Evolutionary conservation across 768 basidiomycete genomes (phyloP).

Genomic region (Hygrocybe coccinea): DNA sequence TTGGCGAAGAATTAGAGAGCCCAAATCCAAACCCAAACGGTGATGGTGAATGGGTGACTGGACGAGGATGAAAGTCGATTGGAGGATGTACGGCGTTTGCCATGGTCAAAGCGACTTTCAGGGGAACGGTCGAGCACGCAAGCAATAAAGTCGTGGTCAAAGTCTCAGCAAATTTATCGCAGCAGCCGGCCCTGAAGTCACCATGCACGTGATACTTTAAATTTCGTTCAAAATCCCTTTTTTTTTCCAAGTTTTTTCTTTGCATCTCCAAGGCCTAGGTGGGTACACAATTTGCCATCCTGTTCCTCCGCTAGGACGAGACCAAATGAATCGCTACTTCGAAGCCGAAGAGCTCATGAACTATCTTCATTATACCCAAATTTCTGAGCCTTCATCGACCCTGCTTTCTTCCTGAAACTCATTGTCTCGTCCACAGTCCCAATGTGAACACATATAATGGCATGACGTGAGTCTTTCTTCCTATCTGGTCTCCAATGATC

Average conservation of each 20-base stretch:
- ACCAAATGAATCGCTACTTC: slow-evolving; percentile 83
- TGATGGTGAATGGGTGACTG: slow-evolving; percentile 56
- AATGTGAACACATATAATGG: slow-evolving; percentile 10
- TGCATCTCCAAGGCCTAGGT: slow-evolving; percentile 26
- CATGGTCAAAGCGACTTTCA: slow-evolving; percentile 41
- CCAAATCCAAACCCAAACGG: slow-evolving; percentile 74
- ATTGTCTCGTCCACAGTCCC: slow-evolving; percentile 1
- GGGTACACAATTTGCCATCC: slow-evolving; percentile 18
- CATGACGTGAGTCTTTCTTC: slow-evolving; percentile 27
- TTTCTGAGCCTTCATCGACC: slow-evolving; percentile 59
- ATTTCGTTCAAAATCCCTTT: slow-evolving; percentile 9
- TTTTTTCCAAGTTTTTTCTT: slow-evolving; percentile 16
- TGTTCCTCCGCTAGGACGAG: slow-evolving; percentile 50
- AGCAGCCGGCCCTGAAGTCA: slow-evolving; percentile 32
- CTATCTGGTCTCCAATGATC: slow-evolving; percentile 41
- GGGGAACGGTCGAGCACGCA: too few species aligned
- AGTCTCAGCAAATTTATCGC: background rate
- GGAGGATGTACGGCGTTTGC: slow-evolving; percentile 67
- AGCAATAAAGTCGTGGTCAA: background rate
- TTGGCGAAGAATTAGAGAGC: slow-evolving; percentile 43
- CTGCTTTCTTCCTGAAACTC: slow-evolving; percentile 2
- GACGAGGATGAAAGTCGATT: slow-evolving; percentile 57
- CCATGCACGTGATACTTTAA: slow-evolving; percentile 3
- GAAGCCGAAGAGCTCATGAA: slow-evolving; percentile 70
- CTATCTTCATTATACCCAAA: slow-evolving; percentile 77